phyloP scores from a whole-genome alignment of 2,329 filamentous ascomycete genomes.

The Emmonsiellopsis sp. region DNA sequence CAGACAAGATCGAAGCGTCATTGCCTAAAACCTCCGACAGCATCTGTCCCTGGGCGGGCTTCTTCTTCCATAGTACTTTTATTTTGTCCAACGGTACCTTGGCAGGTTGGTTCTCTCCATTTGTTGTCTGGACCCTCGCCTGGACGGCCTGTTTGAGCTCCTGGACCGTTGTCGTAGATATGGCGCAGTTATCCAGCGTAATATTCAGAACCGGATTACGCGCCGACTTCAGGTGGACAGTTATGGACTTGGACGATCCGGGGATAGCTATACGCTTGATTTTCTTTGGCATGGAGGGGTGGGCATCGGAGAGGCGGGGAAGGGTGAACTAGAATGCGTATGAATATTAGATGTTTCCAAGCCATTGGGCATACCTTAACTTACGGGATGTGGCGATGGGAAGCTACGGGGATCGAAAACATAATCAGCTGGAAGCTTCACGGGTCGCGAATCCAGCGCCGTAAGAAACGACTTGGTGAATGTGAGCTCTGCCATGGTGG shows the following conservation, averaged over 20 bases:
- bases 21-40: slow-evolving; percentile 60
- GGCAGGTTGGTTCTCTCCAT: slow-evolving; percentile 39
- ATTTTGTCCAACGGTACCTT: slow-evolving; percentile 57
- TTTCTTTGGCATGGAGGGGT: slow-evolving; percentile 36
- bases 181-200: slow-evolving; percentile 49
- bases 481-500: slow-evolving; percentile 64
- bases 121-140: slow-evolving; percentile 37
- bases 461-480: slow-evolving; percentile 80
- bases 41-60: slow-evolving; percentile 72
- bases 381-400: slow-evolving; percentile 65
- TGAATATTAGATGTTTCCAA: not conserved
- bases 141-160: slow-evolving; percentile 67
- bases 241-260: slow-evolving; percentile 32
- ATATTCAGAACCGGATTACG: slow-evolving; percentile 65
- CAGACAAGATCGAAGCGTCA: slow-evolving; percentile 34
- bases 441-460: slow-evolving; percentile 65
- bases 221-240: slow-evolving; percentile 41
- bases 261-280: slow-evolving; percentile 22
- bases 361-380: slow-evolving; percentile 17
- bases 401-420: slow-evolving; percentile 76
- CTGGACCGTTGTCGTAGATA: slow-evolving; percentile 62
- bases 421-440: slow-evolving; percentile 81
- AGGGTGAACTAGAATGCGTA: slow-evolving; percentile 33
- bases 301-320: slow-evolving; percentile 34
- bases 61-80: slow-evolving; percentile 77